A percentile compares a stretch with the other conserved stretches of the same genome.
phyloP scores from a whole-genome alignment of 768 basidiomycete species.

The Amanita molliuscula region DNA sequence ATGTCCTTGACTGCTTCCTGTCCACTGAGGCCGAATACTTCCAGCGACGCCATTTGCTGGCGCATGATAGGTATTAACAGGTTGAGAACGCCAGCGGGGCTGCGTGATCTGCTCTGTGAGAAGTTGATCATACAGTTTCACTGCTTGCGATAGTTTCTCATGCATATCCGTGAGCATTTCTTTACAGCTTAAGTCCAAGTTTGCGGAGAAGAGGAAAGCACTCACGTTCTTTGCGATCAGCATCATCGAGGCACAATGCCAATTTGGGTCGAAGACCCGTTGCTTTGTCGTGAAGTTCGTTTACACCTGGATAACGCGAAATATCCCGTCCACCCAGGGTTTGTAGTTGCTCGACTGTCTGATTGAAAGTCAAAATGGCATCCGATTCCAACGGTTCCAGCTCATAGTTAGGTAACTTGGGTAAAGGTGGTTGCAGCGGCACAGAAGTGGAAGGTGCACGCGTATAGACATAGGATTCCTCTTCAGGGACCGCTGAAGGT shows the following conservation, averaged over 20 bases:
- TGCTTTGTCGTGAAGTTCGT: conserved; percentile 78
- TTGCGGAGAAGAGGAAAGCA: conserved; percentile 1
- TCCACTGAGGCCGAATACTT: conserved; percentile 4
- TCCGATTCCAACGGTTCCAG: conserved; percentile 76
- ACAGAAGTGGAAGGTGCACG: conserved; percentile 34
- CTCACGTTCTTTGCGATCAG: conserved; percentile 75
- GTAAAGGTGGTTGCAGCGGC: conserved; percentile 29
- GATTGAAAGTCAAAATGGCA: conserved; percentile 82
- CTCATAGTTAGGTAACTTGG: conserved; percentile 68
- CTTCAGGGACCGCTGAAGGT: conserved; percentile 45
- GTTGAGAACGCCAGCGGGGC: conserved; percentile 49
- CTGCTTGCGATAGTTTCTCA: conserved; percentile 84
- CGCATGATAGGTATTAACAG: neutral
- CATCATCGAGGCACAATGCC: conserved; percentile 74
- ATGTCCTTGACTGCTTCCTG: conserved; percentile 1
- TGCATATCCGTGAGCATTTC: conserved; percentile 92
- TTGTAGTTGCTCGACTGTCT: conserved; percentile 79
- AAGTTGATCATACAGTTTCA: conserved; percentile 83
- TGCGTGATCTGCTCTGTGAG: conserved; percentile 75
- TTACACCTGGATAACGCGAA: conserved; percentile 73
- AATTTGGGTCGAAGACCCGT: conserved; percentile 72
- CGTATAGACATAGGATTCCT: conserved; percentile 27
- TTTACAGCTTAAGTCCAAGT: conserved; percentile 17
- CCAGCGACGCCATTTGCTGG: conserved; percentile 1
- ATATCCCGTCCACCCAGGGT: conserved; percentile 71